phyloP scores from a whole-genome alignment of 495 filamentous ascomycete species.

The Aspergillus hancockii region DNA sequence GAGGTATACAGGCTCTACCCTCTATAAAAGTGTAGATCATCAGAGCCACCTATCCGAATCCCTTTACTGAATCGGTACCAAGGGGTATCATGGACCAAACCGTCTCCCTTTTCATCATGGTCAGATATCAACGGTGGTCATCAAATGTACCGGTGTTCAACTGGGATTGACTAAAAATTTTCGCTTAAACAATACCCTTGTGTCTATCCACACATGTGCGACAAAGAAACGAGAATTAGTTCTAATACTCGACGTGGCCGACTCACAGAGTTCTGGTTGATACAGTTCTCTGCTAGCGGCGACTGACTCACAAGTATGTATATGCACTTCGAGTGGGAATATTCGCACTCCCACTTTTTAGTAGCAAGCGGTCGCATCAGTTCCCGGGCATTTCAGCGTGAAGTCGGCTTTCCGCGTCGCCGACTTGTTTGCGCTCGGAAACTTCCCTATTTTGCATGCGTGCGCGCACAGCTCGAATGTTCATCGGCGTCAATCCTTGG shows the following conservation, averaged over 20 bases:
- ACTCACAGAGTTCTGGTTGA: neutral
- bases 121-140: neutral
- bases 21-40: slow-evolving; percentile 11
- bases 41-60: slow-evolving; percentile 7
- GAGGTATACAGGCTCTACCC: slow-evolving; percentile 11
- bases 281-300: neutral
- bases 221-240: neutral
- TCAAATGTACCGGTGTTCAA: neutral
- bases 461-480: slow-evolving; percentile 55
- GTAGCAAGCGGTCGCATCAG: slow-evolving; percentile 19
- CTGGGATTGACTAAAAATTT: neutral
- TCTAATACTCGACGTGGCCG: neutral
- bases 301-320: neutral
- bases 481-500: slow-evolving; percentile 86
- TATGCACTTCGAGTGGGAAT: neutral
- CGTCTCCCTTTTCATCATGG: neutral
- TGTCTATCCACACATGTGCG: neutral
- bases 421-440: slow-evolving; percentile 82
- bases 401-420: slow-evolving; percentile 69
- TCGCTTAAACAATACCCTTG: neutral
- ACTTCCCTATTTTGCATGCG: slow-evolving; percentile 66
- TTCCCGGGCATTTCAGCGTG: slow-evolving; percentile 31
- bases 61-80: neutral
- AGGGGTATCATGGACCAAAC: slow-evolving; percentile 6
- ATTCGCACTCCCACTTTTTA: neutral